Percentiles rank a stretch among this genome's conserved stretches.
Conservation (phyloP, 1,139 yeast genomes). For the Lodderomyces elongisporus region DNA sequence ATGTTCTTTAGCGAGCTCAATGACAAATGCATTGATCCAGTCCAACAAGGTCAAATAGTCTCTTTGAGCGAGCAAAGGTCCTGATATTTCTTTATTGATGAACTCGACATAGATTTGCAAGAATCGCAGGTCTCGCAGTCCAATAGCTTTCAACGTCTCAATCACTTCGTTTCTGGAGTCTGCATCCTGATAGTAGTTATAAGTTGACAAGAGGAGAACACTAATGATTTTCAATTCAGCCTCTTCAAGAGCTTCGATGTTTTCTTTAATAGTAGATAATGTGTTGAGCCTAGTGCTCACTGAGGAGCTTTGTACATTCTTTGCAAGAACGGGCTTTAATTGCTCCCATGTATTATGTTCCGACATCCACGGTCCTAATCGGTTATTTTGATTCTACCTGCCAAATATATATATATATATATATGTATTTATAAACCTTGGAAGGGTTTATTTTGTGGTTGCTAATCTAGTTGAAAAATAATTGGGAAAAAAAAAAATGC, state of each 20-base stretch:
- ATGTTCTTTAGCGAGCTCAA: conserved; percentile 16
- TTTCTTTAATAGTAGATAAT: conserved; percentile 17
- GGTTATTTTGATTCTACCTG: too few relatives aligned
- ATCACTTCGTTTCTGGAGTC: conserved; percentile 41
- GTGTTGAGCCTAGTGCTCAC: conserved; percentile 30
- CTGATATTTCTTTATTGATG: conserved; percentile 29
- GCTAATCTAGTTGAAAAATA: not conserved
- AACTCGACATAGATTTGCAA: conserved; percentile 33
- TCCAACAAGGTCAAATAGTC: conserved; percentile 53
- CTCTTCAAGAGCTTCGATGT: conserved; percentile 16
- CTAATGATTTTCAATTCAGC: conserved; percentile 20
- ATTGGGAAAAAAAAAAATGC: too few relatives aligned
- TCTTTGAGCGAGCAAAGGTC: conserved; percentile 41
- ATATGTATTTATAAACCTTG: too few relatives aligned
- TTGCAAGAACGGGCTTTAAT: conserved; percentile 16
- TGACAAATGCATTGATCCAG: conserved; percentile 44
- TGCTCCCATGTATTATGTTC: conserved; percentile 12
- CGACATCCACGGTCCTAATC: conserved; percentile 3
- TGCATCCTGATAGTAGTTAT: conserved; percentile 47
- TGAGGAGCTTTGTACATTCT: conserved; percentile 28
- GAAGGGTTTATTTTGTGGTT: not conserved
- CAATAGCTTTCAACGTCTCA: conserved; percentile 30
- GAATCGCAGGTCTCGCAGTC: conserved; percentile 21
- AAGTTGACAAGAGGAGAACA: conserved; percentile 36
- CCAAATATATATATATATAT: too few relatives aligned